Base-by-base conservation (phyloP, 176 grass and related monocot genomes). In the Secale cereale region DNA sequence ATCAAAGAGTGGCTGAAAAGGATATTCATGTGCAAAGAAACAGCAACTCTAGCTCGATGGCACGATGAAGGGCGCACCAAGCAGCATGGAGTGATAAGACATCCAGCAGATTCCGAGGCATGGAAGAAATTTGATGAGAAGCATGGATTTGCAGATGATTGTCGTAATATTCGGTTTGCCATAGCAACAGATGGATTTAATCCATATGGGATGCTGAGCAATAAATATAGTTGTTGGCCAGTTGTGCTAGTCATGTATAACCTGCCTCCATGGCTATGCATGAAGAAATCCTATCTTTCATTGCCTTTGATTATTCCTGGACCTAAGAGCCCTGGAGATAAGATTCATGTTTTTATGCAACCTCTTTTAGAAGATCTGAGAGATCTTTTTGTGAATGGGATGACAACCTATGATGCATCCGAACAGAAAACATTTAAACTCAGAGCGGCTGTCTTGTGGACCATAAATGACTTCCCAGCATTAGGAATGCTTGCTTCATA, bases 1-100 rank as follows among this genome's bases (percentile, higher is more conserved):
- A 65, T 80, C 13, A 80, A 80, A 10, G 78, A 80, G 6, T 43
- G 78, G 17, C 9, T 46, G 5, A 46, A 65, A 80, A 65, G 59
- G 20, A 45, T 80, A 8, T 80, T 80, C 60, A 80, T 80, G 60
- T 80, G 78, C 16, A 45, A 43, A 80, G 60, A 80, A 80, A 80
- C 78, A 65, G 2, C 59, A 43, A 16, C 37, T 7, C 60, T 80
- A 25, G 8, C 4, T 31, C 30, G 35, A 63, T 63, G 77, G 57
- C 77, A 41, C 25, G 59, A 79, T 79, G 76, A 78, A 40, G 56
- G 61, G 37, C 59, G 77, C 64, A 40, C 10, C 19, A 65, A 45
- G 36, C 59, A 80, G 36, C 59, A 80, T 65, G 60, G 5, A 0
- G 26, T 9, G 25, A 25, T 80, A 10, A 37, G 9, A 6, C 78